Evolutionary conservation across 2,329 filamentous ascomycete genomes (phyloP).

Genomic region (Emergomyces orientalis): DNA sequence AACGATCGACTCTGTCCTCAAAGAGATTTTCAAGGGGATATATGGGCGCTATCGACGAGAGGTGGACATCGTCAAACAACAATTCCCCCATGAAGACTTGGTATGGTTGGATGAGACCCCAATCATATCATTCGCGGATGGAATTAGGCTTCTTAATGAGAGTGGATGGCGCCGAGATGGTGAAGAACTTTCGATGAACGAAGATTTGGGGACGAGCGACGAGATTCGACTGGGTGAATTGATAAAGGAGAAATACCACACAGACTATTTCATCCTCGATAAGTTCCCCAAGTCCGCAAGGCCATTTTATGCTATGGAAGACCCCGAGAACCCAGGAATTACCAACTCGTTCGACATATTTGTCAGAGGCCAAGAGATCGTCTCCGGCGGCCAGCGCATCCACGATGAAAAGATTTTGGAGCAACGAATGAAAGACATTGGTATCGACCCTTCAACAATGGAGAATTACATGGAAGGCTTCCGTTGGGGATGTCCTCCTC

Average conservation of each 20-base stretch:
- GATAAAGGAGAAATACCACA: conserved; percentile 75
- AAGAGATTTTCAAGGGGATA: conserved; percentile 64
- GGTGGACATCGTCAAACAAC: conserved; percentile 67
- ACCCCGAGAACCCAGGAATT: conserved; percentile 56
- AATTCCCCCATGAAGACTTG: conserved; percentile 79
- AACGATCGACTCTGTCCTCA: conserved; percentile 70
- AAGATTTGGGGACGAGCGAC: conserved; percentile 75
- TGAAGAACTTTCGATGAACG: conserved; percentile 57
- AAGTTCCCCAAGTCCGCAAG: conserved; percentile 79
- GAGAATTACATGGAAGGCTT: conserved; percentile 85
- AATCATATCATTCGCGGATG: conserved; percentile 69
- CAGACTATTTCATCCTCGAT: conserved; percentile 90
- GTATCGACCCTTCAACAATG: conserved; percentile 73
- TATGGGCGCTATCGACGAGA: conserved; percentile 62
- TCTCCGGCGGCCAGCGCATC: conserved; percentile 87
- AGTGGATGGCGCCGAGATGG: conserved; percentile 75
- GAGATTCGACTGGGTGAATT: conserved; percentile 79
- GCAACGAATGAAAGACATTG: conserved; percentile 64
- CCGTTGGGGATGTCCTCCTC: conserved; percentile 77
- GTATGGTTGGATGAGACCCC: conserved; percentile 81
- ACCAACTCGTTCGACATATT: conserved; percentile 97
- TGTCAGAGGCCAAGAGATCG: conserved; percentile 83
- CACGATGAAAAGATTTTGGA: conserved; percentile 68
- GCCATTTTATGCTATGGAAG: conserved; percentile 86
- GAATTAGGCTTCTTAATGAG: conserved; percentile 68